Evolutionary conservation across 768 basidiomycete species (phyloP).

Genomic region (Royoungia palumana): DNA sequence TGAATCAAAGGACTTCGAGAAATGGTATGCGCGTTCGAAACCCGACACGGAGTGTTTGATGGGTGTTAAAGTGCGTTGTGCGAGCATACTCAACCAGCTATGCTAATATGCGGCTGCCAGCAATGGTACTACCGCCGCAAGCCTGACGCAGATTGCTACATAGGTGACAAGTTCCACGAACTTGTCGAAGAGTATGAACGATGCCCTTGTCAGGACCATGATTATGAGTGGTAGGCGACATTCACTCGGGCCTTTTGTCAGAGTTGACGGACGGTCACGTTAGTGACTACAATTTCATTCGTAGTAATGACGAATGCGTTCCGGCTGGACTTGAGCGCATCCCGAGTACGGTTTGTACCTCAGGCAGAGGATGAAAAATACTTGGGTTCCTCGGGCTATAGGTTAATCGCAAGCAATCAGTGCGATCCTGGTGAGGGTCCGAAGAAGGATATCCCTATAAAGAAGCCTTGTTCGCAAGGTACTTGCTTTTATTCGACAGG

Average conservation of each 20-base stretch:
- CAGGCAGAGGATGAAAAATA: slow-evolving; percentile 56
- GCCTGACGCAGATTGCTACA: slow-evolving; percentile 78
- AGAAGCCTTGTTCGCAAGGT: slow-evolving; percentile 82
- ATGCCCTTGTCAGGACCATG: slow-evolving; percentile 80
- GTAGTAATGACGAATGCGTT: slow-evolving; percentile 70
- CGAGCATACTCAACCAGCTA: neutral
- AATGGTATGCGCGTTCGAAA: slow-evolving; percentile 78
- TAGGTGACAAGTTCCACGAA: slow-evolving; percentile 86
- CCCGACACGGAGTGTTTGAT: slow-evolving; percentile 76
- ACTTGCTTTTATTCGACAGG: neutral
- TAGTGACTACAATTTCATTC: slow-evolving; percentile 89
- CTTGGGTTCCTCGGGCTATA: slow-evolving; percentile 86
- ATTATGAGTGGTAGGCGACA: slow-evolving; percentile 84
- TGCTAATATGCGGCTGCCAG: slow-evolving; percentile 35
- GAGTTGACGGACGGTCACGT: neutral
- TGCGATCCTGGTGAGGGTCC: slow-evolving; percentile 60
- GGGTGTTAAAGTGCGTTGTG: slow-evolving; percentile 78
- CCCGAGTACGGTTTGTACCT: slow-evolving; percentile 65
- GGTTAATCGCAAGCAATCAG: slow-evolving; percentile 89
- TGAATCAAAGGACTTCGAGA: slow-evolving; percentile 67
- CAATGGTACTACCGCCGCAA: slow-evolving; percentile 95
- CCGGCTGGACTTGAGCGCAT: slow-evolving; percentile 87
- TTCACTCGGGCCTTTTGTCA: neutral
- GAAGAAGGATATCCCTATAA: slow-evolving; percentile 63
- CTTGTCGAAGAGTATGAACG: slow-evolving; percentile 79